Percentiles rank a stretch among this genome's conserved stretches.
Conservation (phyloP, 1,284 basidiomycete species). For the Apiotrichum porosum region DNA sequence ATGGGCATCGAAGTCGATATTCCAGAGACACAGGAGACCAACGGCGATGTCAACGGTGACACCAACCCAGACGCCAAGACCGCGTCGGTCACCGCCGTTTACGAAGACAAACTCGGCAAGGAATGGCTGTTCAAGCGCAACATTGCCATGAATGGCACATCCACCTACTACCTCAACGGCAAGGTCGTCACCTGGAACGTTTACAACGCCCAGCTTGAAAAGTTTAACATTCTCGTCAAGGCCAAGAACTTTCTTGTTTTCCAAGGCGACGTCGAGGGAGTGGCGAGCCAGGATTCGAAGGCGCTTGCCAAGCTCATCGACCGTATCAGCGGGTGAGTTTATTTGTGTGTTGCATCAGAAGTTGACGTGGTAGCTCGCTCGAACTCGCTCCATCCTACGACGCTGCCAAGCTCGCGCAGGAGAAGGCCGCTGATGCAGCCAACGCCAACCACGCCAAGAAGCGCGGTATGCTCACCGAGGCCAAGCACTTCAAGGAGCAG, state of each 20-base stretch:
- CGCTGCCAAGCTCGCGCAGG: conserved; percentile 76
- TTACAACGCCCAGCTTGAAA: conserved; percentile 78
- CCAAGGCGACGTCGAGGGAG: conserved; percentile 96
- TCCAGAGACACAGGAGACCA: conserved; percentile 30
- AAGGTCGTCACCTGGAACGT: conserved; percentile 72
- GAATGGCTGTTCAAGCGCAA: conserved; percentile 76
- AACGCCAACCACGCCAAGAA: conserved; percentile 92
- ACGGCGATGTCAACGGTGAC: conserved; percentile 36
- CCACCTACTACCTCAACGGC: conserved; percentile 80
- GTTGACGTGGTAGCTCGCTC: conserved; percentile 60
- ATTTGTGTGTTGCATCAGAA: fast-evolving
- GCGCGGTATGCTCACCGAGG: conserved; percentile 87
- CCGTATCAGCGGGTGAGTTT: conserved; percentile 75
- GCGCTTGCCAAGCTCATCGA: conserved; percentile 89
- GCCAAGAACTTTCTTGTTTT: conserved; percentile 99
- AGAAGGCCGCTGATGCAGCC: conserved; percentile 85
- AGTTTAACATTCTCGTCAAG: conserved; percentile 95
- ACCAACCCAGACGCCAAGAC: conserved; percentile 63
- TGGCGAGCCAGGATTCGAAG: conserved; percentile 89
- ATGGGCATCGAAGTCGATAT: conserved; percentile 44
- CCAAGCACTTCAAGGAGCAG: conserved; percentile 96
- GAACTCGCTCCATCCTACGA: conserved; percentile 89
- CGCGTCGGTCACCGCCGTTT: conserved; percentile 93
- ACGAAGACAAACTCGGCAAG: conserved; percentile 67
- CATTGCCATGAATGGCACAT: conserved; percentile 76